phyloP scores from a whole-genome alignment of 805 yeast species.

The Ogataea thermomethanolica region DNA sequence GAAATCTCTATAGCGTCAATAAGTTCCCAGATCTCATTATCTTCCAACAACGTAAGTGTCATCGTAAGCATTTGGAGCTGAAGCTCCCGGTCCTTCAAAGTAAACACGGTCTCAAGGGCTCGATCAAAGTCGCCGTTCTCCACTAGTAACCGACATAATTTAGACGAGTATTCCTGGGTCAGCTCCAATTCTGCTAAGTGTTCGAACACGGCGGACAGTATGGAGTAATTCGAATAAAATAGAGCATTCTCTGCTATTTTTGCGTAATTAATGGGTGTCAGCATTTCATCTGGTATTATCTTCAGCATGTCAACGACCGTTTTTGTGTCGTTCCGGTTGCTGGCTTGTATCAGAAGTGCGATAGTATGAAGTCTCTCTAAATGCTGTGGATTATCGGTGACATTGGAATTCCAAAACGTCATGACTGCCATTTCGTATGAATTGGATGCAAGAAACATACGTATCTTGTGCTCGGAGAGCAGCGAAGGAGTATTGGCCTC shows the following conservation, averaged over 20 bases:
- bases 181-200: conserved; percentile 1
- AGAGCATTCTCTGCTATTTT: conserved; percentile 15
- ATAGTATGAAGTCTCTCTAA: conserved; percentile 11
- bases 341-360: conserved; percentile 19
- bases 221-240: conserved; percentile 2
- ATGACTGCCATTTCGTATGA: conserved; percentile 26
- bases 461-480: conserved; percentile 13
- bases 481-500: neutral
- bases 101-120: conserved; percentile 9
- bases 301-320: conserved; percentile 13
- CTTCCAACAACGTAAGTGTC: conserved; percentile 11
- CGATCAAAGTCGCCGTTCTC: conserved; percentile 7
- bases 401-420: conserved; percentile 16
- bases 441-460: conserved; percentile 13
- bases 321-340: conserved; percentile 21
- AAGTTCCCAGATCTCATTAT: conserved; percentile 7
- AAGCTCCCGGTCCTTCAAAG: conserved; percentile 4
- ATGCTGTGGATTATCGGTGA: neutral
- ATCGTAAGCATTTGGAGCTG: conserved; percentile 7
- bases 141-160: conserved; percentile 11
- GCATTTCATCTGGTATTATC: neutral
- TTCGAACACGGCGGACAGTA: conserved; percentile 3
- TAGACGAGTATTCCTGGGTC: conserved; percentile 3
- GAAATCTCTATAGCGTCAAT: neutral
- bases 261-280: conserved; percentile 11